Percentiles rank a stretch among this genome's conserved stretches.
phyloP scores from a whole-genome alignment of 2,329 filamentous ascomycete genomes.

The Alternaria atra region DNA sequence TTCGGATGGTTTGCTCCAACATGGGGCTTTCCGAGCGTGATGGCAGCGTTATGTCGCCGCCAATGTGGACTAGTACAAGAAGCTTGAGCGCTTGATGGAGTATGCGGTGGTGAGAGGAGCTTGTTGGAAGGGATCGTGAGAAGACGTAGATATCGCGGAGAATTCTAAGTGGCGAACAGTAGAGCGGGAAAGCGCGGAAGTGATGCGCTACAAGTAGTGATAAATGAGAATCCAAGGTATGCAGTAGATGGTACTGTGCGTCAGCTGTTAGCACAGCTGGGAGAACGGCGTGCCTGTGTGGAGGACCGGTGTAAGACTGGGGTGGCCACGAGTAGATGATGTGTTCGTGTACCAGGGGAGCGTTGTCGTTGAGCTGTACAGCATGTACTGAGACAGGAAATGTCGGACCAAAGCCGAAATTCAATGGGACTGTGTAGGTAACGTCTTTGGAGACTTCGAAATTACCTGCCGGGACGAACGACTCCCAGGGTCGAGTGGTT shows the following conservation, averaged over 20 bases:
- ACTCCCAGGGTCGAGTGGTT: slow-evolving; percentile 38
- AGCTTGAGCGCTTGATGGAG: slow-evolving; percentile 49
- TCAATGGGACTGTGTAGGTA: slow-evolving; percentile 42
- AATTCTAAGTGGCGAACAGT: slow-evolving; percentile 43
- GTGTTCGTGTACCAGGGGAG: slow-evolving; percentile 43
- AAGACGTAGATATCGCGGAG: slow-evolving; percentile 48
- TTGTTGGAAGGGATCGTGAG: slow-evolving; percentile 33
- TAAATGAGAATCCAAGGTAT: slow-evolving; percentile 44
- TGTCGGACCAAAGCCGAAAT: slow-evolving; percentile 46
- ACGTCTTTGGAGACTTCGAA: slow-evolving; percentile 27
- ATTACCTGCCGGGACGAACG: slow-evolving; percentile 30
- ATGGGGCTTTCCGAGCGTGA: slow-evolving; percentile 22
- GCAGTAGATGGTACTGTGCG: slow-evolving; percentile 27
- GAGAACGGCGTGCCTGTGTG: slow-evolving; percentile 44
- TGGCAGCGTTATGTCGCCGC: slow-evolving; percentile 48
- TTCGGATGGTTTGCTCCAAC: slow-evolving; percentile 29
- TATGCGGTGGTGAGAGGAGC: slow-evolving; percentile 28
- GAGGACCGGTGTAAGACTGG: slow-evolving; percentile 16
- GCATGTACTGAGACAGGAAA: slow-evolving; percentile 39
- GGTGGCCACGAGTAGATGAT: slow-evolving; percentile 51
- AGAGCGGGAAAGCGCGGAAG: slow-evolving; percentile 49
- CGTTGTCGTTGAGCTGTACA: slow-evolving; percentile 29
- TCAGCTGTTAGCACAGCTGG: slow-evolving; percentile 43
- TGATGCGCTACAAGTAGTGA: slow-evolving; percentile 43
- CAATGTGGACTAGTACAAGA: slow-evolving; percentile 51